phyloP scores from a whole-genome alignment of 352 stramenopile species.

The Saprolegnia diclina region DNA sequence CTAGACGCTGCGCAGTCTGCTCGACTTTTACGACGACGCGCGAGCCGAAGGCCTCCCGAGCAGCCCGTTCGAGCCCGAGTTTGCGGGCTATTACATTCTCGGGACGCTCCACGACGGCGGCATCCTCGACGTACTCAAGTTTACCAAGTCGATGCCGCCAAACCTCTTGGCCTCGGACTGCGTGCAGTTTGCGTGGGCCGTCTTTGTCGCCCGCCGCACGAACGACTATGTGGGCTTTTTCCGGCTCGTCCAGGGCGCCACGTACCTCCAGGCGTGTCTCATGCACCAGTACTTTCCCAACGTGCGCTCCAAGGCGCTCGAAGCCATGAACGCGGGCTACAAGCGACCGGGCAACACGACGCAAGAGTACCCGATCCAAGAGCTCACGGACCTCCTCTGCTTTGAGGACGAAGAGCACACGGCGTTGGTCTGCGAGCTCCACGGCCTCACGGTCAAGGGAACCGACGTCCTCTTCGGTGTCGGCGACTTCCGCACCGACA shows the following conservation, averaged over 20 bases:
- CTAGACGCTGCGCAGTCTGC: slow-evolving; percentile 79
- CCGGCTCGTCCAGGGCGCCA: slow-evolving; percentile 58
- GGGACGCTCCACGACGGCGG: slow-evolving; percentile 80
- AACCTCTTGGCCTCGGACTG: slow-evolving; percentile 56
- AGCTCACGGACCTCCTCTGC: slow-evolving; percentile 61
- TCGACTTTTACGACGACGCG: slow-evolving; percentile 84
- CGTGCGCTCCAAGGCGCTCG: slow-evolving; percentile 58
- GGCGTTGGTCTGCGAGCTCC: slow-evolving; percentile 51
- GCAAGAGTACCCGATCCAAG: slow-evolving; percentile 44
- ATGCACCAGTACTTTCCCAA: slow-evolving; percentile 77
- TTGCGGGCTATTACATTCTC: slow-evolving; percentile 79
- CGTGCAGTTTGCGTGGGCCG: slow-evolving; percentile 82
- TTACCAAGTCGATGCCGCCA: slow-evolving; percentile 64
- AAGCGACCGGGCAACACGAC: slow-evolving; percentile 35
- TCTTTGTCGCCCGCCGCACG: slow-evolving; percentile 81
- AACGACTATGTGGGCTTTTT: slow-evolving; percentile 83
- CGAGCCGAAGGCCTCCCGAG: slow-evolving; percentile 50
- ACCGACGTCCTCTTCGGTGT: slow-evolving; percentile 70
- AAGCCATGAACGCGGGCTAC: slow-evolving; percentile 75
- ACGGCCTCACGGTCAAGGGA: slow-evolving; percentile 49
- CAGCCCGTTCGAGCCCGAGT: slow-evolving; percentile 83
- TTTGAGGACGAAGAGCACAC: slow-evolving; percentile 80
- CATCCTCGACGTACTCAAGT: slow-evolving; percentile 80
- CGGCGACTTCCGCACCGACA: slow-evolving; percentile 66
- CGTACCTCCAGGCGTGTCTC: slow-evolving; percentile 78